Evolutionary conservation across 192 early-diverging fungal species (phyloP).

Genomic region (Dissophora ornata): DNA sequence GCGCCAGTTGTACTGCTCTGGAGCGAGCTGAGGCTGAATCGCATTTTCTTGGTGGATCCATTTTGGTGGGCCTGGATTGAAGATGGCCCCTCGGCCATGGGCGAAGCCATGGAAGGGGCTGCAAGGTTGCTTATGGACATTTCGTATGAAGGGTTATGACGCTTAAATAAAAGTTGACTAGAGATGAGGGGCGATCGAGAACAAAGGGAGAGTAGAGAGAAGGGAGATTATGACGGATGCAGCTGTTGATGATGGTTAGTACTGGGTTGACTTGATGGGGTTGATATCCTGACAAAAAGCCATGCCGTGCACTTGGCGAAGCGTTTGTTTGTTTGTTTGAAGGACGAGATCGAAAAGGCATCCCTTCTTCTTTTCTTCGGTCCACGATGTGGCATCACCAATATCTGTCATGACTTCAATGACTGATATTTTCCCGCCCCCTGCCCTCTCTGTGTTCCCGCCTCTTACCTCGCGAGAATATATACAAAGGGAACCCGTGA

Average conservation of each 20-base stretch:
- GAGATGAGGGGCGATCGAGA: neutral
- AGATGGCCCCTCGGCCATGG: neutral
- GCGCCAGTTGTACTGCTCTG: slow-evolving; percentile 29
- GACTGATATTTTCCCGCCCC: too few species aligned
- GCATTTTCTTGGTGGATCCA: slow-evolving; percentile 1
- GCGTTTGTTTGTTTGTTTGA: too few species aligned
- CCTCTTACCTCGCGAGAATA: too few species aligned
- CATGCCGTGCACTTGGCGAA: too few species aligned
- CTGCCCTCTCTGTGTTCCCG: too few species aligned
- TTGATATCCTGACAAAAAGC: too few species aligned
- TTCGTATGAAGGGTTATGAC: neutral
- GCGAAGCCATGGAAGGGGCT: slow-evolving; percentile 9
- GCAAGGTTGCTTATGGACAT: slow-evolving; percentile 3
- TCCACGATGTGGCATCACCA: too few species aligned
- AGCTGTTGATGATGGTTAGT: too few species aligned
- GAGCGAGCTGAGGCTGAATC: slow-evolving; percentile 23
- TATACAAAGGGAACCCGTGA: neutral
- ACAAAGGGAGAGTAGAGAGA: neutral
- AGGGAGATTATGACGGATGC: slow-evolving; percentile 2
- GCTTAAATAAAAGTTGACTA: neutral
- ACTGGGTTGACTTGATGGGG: too few species aligned
- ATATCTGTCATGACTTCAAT: too few species aligned
- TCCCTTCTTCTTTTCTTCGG: too few species aligned
- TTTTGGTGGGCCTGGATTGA: neutral
- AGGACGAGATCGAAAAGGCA: too few species aligned